Conservation (phyloP, 73 alveolate genomes). For the Paramecium primaurelia region DNA sequence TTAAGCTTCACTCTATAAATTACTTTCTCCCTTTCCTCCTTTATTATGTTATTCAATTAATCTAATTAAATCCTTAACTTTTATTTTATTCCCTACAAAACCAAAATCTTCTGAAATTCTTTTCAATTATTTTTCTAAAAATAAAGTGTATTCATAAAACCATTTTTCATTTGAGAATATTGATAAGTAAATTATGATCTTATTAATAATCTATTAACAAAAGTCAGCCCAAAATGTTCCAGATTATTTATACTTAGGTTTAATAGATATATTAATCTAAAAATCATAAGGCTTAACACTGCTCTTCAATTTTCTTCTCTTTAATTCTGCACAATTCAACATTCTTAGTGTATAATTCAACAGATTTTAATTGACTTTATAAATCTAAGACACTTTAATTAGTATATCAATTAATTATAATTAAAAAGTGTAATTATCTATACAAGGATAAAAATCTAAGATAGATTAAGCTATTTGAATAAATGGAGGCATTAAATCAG, state of each 20-base stretch:
- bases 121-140: neutral
- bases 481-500: slow-evolving; percentile 25
- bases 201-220: neutral
- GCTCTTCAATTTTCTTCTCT: slow-evolving; percentile 10
- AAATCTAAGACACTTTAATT: neutral
- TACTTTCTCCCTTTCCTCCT: neutral
- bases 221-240: slow-evolving; percentile 29
- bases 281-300: slow-evolving; percentile 37
- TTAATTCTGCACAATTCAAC: slow-evolving; percentile 18
- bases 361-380: neutral
- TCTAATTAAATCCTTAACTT: neutral
- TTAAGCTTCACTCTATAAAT: slow-evolving; percentile 4
- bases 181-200: neutral
- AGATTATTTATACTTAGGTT: neutral
- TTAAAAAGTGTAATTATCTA: neutral
- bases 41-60: neutral
- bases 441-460: slow-evolving; percentile 8
- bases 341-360: neutral
- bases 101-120: neutral
- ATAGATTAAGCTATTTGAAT: neutral
- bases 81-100: slow-evolving; percentile 12
- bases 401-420: neutral
- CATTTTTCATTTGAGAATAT: neutral
- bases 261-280: neutral
- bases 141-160: neutral